phyloP scores from a whole-genome alignment of 768 basidiomycete species.

The Tulasnella sp. region DNA sequence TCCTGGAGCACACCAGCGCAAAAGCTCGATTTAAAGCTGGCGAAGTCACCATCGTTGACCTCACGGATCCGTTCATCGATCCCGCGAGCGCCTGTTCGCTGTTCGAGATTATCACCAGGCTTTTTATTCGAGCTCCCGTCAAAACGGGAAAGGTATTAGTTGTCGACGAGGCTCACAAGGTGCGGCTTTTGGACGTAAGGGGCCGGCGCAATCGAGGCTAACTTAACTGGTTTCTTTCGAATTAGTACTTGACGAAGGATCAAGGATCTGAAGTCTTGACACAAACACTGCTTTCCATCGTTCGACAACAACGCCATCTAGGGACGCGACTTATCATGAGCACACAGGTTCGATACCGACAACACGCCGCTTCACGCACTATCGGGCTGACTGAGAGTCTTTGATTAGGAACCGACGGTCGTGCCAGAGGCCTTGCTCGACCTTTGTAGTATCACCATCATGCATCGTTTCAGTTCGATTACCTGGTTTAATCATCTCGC shows the following conservation, averaged over 20 bases:
- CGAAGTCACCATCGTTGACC: conserved; percentile 61
- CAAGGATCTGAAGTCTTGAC: conserved; percentile 36
- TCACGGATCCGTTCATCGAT: conserved; percentile 67
- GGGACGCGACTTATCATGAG: conserved; percentile 23
- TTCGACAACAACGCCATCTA: conserved; percentile 23
- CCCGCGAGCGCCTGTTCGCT: conserved; percentile 60
- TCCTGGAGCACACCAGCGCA: conserved; percentile 30
- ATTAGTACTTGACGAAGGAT: conserved; percentile 16
- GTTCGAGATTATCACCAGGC: conserved; percentile 63
- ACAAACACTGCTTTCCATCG: conserved; percentile 9
- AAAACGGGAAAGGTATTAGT: conserved; percentile 20
- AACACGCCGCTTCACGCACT: no score
- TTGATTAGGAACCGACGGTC: conserved; percentile 19
- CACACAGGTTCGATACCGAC: conserved; percentile 12
- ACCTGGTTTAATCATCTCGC: conserved; percentile 40
- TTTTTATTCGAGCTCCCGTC: conserved; percentile 51
- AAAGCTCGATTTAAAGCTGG: conserved; percentile 50
- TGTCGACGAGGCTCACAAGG: conserved; percentile 38
- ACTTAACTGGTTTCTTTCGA: not conserved
- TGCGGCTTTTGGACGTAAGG: no score
- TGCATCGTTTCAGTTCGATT: conserved; percentile 7
- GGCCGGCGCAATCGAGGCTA: no score
- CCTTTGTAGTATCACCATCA: conserved; percentile 17
- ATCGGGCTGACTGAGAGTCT: not conserved
- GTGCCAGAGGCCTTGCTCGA: conserved; percentile 12